phyloP scores from a whole-genome alignment of 2,329 filamentous ascomycete genomes.

The Scedosporium apiospermum region DNA sequence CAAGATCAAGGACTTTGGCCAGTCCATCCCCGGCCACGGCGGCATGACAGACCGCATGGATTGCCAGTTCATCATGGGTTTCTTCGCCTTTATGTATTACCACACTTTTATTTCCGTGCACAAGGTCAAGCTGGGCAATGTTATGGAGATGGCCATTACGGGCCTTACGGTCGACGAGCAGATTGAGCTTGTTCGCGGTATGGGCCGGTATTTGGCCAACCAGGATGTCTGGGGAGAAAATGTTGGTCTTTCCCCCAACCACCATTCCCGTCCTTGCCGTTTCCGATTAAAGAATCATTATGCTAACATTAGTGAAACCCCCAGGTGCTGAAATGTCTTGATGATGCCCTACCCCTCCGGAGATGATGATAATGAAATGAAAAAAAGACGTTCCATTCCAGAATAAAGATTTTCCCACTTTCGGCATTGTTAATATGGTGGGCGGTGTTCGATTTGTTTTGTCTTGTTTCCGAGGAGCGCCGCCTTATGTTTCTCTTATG shows the following conservation, averaged over 20 bases:
- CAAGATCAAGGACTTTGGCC: slow-evolving; percentile 99
- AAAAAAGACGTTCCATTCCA: not conserved
- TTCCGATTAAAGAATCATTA: slow-evolving; percentile 6
- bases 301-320: not conserved
- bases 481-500: not conserved
- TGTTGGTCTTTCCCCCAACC: slow-evolving; percentile 16
- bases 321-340: slow-evolving; percentile 24
- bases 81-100: slow-evolving; percentile 97
- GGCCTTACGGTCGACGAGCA: slow-evolving; percentile 85
- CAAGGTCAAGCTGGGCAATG: slow-evolving; percentile 73
- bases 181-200: slow-evolving; percentile 63
- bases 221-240: slow-evolving; percentile 40
- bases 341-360: slow-evolving; percentile 18
- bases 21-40: slow-evolving; percentile 94
- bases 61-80: slow-evolving; percentile 99
- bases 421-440: not conserved
- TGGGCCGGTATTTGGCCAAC: slow-evolving; percentile 55
- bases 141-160: slow-evolving; percentile 86
- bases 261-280: not conserved
- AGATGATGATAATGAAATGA: slow-evolving; percentile 10
- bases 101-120: slow-evolving; percentile 91
- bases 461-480: not conserved
- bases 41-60: slow-evolving; percentile 99
- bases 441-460: not conserved
- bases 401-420: not conserved